A percentile compares a stretch with the other conserved stretches of the same genome.
These are phyloP conservation scores for Leccinum subrobustum DNA, from an alignment of 1,284 basidiomycete species.

Conservation along the genomic window DNA sequence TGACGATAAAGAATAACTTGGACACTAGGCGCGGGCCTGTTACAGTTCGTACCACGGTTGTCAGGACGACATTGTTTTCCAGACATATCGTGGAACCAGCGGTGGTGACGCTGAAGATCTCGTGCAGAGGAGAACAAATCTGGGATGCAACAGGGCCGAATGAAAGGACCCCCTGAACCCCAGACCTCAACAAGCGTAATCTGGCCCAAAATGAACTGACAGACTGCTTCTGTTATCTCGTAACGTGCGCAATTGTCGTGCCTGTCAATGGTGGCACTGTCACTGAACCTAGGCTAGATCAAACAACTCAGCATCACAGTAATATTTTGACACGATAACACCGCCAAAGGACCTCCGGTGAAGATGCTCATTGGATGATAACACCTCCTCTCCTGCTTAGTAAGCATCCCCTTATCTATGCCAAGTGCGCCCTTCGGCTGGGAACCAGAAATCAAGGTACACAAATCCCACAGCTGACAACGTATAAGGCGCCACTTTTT, in stretches of 20 bases:
- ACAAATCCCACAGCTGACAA: constrained; percentile 21
- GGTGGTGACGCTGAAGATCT: background rate
- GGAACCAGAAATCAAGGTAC: constrained; percentile 9
- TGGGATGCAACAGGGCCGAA: background rate
- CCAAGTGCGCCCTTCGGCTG: constrained; percentile 10
- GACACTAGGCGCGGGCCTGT: background rate
- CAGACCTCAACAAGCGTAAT: background rate
- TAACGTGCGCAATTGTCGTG: constrained; percentile 5
- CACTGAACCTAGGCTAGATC: background rate
- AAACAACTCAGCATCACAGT: background rate
- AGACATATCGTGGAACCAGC: background rate
- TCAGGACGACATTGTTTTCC: background rate
- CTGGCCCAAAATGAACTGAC: constrained; percentile 6
- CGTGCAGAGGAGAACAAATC: background rate
- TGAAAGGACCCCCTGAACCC: background rate
- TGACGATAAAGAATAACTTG: too few species aligned
- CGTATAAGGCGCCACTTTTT: constrained; percentile 20
- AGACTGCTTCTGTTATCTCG: constrained; percentile 17
- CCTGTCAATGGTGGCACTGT: constrained; percentile 15
- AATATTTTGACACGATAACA: constrained; percentile 23
- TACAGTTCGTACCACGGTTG: background rate
- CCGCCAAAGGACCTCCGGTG: background rate
- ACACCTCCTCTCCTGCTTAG: constrained; percentile 22
- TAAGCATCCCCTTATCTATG: constrained; percentile 28
- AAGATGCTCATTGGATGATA: constrained; percentile 25